phyloP scores from a whole-genome alignment of 306 rosid genomes.

The Lathyrus oleraceus region DNA sequence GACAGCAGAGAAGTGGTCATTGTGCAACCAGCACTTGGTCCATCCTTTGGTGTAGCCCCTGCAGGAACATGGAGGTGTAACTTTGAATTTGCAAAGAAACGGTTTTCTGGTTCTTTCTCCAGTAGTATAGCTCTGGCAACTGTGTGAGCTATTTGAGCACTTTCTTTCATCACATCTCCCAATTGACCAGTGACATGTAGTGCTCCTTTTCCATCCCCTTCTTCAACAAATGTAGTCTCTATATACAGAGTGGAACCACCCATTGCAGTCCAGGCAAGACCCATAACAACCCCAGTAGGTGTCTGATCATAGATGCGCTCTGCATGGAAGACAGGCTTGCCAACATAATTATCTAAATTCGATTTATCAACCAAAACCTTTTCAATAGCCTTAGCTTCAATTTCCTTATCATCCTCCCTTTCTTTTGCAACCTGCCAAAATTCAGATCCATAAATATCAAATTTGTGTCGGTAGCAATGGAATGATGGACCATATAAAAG shows the following conservation, averaged over 20 bases:
- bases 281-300: conserved; percentile 96
- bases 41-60: conserved; percentile 98
- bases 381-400: conserved; percentile 46
- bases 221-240: conserved; percentile 79
- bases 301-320: conserved; percentile 88
- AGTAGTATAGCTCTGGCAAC: conserved; percentile 69
- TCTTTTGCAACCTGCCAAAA: conserved; percentile 58
- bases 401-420: conserved; percentile 41
- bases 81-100: conserved; percentile 76
- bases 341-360: conserved; percentile 73
- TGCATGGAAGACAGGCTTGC: conserved; percentile 97
- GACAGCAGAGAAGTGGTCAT: conserved; percentile 95
- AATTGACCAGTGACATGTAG: conserved; percentile 90
- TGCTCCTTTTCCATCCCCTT: conserved; percentile 88
- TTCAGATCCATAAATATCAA: conserved; percentile 25
- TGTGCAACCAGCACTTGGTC: conserved; percentile 99
- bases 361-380: conserved; percentile 61
- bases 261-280: conserved; percentile 99
- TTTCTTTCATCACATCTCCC: conserved; percentile 99
- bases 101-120: conserved; percentile 59
- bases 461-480: background rate
- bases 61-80: conserved; percentile 98
- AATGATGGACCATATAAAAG: conserved; percentile 4
- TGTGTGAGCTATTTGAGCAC: conserved; percentile 98
- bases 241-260: conserved; percentile 97